Conservation (phyloP, 805 yeast genomes). For the Metschnikowia dekortorum region DNA sequence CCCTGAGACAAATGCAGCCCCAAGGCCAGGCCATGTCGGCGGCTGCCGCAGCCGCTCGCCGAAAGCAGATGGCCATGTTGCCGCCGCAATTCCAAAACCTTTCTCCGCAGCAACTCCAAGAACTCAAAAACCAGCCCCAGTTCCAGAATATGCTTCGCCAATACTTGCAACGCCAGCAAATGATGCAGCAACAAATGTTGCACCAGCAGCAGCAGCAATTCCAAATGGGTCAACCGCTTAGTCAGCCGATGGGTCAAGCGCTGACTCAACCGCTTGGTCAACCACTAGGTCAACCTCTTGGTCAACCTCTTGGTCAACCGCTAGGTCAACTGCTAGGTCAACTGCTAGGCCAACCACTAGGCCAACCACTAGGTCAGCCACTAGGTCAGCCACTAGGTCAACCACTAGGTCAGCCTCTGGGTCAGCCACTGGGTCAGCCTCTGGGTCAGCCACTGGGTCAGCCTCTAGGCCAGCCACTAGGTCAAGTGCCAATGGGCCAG, state of each 20-base stretch:
- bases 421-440: background rate
- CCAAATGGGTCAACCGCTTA: background rate
- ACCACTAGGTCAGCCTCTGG: background rate
- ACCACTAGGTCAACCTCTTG: background rate
- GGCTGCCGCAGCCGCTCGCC: slow-evolving; percentile 15
- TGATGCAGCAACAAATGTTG: slow-evolving; percentile 26
- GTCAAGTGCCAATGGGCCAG: background rate
- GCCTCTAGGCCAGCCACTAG: background rate
- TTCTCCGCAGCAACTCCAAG: slow-evolving; percentile 41
- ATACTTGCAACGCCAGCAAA: slow-evolving; percentile 39
- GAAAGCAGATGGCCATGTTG: slow-evolving; percentile 24
- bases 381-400: background rate
- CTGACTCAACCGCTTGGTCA: background rate
- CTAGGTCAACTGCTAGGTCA: background rate
- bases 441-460: background rate
- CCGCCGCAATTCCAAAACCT: slow-evolving; percentile 27
- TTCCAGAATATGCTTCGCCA: slow-evolving; percentile 37
- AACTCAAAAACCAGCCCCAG: slow-evolving; percentile 40
- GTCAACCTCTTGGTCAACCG: background rate
- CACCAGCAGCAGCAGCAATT: slow-evolving; percentile 10
- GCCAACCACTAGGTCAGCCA: background rate
- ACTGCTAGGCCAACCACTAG: background rate
- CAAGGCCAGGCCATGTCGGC: slow-evolving; percentile 4
- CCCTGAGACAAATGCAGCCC: slow-evolving; percentile 6
- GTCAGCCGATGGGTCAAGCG: background rate